These are phyloP conservation scores for Chaetoscypha palmicola DNA, from an alignment of 2,329 filamentous ascomycete genomes.

Conservation along the genomic window DNA sequence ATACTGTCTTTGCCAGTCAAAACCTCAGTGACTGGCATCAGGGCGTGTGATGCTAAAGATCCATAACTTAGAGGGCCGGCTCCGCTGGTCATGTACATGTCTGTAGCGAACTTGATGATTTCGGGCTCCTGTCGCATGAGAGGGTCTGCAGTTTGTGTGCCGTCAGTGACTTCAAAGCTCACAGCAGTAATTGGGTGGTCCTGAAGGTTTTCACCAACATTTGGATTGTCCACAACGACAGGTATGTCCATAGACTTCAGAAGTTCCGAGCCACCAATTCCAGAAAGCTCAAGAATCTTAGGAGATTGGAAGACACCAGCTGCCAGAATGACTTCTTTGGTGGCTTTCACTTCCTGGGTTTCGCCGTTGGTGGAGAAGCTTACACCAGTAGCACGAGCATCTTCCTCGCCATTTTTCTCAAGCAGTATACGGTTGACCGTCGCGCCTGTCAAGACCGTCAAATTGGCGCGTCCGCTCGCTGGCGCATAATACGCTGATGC, in stretches of 20 bases:
- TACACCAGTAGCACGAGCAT: conserved; percentile 12
- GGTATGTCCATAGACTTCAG: conserved; percentile 38
- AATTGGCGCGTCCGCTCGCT: conserved; percentile 40
- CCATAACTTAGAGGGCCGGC: not conserved
- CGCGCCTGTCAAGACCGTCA: conserved; percentile 75
- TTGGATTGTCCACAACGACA: conserved; percentile 48
- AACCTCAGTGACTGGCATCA: not conserved
- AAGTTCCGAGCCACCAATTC: conserved; percentile 35
- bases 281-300: conserved; percentile 40
- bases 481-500: conserved; percentile 17
- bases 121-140: conserved; percentile 30
- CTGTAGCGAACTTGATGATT: conserved; percentile 28
- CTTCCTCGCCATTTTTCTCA: not conserved
- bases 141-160: conserved; percentile 30
- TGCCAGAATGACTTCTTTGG: conserved; percentile 39
- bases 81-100: conserved; percentile 29
- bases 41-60: not conserved
- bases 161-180: conserved; percentile 32
- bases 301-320: conserved; percentile 40
- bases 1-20: not conserved
- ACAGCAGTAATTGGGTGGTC: conserved; percentile 31
- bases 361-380: conserved; percentile 3
- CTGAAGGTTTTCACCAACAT: conserved; percentile 54
- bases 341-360: conserved; percentile 18
- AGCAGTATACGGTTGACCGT: conserved; percentile 71